Evolutionary conservation across 2,329 filamentous ascomycete species (phyloP), one percentile per base, ranked within the genome.

Genomic region (Chalaropsis ovoidea): DNA sequence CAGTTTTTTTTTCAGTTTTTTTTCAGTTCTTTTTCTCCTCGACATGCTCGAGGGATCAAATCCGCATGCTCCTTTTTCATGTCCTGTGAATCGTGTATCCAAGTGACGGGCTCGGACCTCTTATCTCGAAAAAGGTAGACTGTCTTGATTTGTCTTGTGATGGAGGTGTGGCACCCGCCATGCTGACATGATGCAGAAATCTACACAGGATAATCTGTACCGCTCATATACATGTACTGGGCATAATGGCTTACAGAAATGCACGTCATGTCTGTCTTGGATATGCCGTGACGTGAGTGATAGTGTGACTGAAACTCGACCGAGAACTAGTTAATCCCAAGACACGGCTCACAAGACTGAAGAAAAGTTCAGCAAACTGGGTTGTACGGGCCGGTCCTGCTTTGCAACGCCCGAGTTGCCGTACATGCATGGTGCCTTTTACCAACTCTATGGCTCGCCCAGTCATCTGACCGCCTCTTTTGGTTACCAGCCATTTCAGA

Each of bases 391-490:
- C 22, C 10, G 47, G 19, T 15, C 22, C 24, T 52, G 47, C 47
- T 15, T 52, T 7, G 47, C 22, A 15, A 27, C 15, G 22, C 3
- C 47, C 3, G 22, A 52, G 47, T 13, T 52, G 8, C 47, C 47
- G 15, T 27, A 7, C 27, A 27, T 52, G 24, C 47, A 49, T 22
- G 47, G 17, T 52, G 19, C 47, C 5, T 22, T 58, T 22, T 58
- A 31, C 54, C 54, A 58, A 58, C 6, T 39, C 27, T 39, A 17
- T 10, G 24, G 54, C 54, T 39, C 27, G 19, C 54, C 7, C 11
- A n/a, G 17, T 58, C 17, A 58, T 39, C 54, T 58, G 54, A 58
- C 54, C 54, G 54, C 54, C 31, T 58, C 27, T 39, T 39, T 39
- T 58, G 27, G 24, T 39, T 39, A 58, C 54, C 54, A 58, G 54